Conservation (phyloP, 1,139 yeast genomes). For the Saccharomyces uvarum region DNA sequence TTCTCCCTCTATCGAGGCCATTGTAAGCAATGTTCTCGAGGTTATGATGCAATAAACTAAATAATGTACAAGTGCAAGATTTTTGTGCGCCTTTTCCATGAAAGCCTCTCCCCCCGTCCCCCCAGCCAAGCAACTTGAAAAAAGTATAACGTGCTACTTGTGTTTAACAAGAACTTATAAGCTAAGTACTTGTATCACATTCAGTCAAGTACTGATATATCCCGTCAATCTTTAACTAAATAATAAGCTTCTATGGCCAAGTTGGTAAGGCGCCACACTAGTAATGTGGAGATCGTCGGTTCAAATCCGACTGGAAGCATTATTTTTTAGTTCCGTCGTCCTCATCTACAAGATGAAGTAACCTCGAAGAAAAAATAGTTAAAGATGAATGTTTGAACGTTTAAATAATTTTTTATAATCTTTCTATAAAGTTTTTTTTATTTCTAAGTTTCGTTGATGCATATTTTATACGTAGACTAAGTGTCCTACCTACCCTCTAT, state of each 20-base stretch:
- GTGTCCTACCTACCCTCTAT: background rate
- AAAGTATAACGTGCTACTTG: no score
- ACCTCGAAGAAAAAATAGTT: no score
- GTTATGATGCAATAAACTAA: background rate
- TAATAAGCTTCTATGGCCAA: slow-evolving; percentile 31
- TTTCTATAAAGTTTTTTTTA: background rate
- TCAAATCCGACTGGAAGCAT: slow-evolving; percentile 32
- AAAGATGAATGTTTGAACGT: background rate
- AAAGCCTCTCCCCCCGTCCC: no score
- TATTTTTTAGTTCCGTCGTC: slow-evolving; percentile 5
- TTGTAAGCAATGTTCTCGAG: background rate
- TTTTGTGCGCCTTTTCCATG: background rate
- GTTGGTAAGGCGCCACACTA: slow-evolving; percentile 35
- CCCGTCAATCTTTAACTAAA: slow-evolving; percentile 7
- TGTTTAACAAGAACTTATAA: no score
- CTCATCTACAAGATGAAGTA: no score
- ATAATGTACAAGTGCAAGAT: background rate
- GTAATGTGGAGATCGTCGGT: slow-evolving; percentile 33
- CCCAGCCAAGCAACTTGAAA: no score
- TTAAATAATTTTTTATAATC: background rate
- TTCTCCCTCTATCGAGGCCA: no score
- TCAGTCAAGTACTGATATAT: slow-evolving; percentile 3
- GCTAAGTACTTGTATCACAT: no score
- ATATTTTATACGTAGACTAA: background rate
- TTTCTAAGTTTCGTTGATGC: background rate